phyloP scores from a whole-genome alignment of 139 green algal species.

The Edaphochlamys debaryana region DNA sequence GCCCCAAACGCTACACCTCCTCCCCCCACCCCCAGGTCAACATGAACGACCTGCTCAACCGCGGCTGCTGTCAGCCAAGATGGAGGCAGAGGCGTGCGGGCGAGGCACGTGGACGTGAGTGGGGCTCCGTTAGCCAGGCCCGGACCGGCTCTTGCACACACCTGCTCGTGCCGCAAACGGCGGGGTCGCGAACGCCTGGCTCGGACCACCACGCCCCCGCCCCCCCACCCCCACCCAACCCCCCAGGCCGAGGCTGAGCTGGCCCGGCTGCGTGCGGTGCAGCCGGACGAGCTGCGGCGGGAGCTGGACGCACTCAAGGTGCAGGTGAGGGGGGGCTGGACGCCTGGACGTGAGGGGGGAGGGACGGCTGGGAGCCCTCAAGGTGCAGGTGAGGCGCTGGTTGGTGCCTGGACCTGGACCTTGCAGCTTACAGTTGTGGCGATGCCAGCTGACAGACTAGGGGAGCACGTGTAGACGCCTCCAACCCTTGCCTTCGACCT shows the following conservation, averaged over 20 bases:
- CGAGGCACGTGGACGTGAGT: conserved; percentile 21
- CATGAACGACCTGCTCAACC: conserved; percentile 51
- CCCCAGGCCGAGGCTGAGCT: conserved; percentile 31
- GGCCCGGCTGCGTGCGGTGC: conserved; percentile 15
- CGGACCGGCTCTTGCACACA: no score
- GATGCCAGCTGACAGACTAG: no score
- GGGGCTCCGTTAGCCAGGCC: neutral
- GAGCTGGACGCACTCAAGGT: conserved; percentile 32
- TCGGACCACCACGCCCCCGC: no score
- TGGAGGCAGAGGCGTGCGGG: conserved; percentile 40
- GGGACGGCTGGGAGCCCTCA: conserved; percentile 10
- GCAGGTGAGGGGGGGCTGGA: conserved; percentile 21
- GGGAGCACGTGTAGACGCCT: no score
- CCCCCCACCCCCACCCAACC: neutral
- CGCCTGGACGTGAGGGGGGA: conserved; percentile 4
- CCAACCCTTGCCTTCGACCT: no score
- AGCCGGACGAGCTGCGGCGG: conserved; percentile 35
- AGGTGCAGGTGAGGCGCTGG: conserved; percentile 3
- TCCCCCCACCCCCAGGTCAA: no score
- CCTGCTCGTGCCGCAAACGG: no score
- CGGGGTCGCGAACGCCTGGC: no score
- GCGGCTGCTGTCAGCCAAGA: conserved; percentile 40
- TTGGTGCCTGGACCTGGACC: neutral
- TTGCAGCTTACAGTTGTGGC: no score
- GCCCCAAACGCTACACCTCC: no score